A percentile compares a stretch with the other conserved stretches of the same genome.
These are phyloP conservation scores for Ophiocordyceps polyrhachis-furcata DNA, from an alignment of 2,329 filamentous ascomycete genomes.

Conservation along the genomic window DNA sequence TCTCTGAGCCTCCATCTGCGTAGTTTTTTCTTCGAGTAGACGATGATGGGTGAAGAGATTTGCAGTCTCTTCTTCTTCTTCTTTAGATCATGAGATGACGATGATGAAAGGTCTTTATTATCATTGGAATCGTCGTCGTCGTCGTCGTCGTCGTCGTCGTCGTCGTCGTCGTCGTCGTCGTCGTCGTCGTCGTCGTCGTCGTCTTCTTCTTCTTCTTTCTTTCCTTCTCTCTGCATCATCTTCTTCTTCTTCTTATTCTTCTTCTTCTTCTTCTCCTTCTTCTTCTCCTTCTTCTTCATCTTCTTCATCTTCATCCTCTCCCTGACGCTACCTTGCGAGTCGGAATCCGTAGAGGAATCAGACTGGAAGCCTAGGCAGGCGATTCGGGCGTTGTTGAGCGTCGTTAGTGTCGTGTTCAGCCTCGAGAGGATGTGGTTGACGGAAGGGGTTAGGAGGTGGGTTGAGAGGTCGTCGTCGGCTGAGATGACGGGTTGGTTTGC, in stretches of 20 bases:
- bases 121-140: too few species aligned
- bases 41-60: too few species aligned
- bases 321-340: constrained; percentile 9
- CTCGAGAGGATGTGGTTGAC: constrained; percentile 51
- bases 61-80: too few species aligned
- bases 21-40: too few species aligned
- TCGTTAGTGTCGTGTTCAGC: constrained; percentile 49
- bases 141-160: too few species aligned
- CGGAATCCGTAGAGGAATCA: constrained; percentile 20
- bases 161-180: too few species aligned
- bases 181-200: too few species aligned
- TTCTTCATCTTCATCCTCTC: background rate
- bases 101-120: too few species aligned
- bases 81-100: too few species aligned
- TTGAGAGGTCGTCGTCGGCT: constrained; percentile 52
- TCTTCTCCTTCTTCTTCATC: background rate
- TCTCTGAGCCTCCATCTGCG: too few species aligned
- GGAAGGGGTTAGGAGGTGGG: constrained; percentile 44
- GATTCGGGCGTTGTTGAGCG: constrained; percentile 48
- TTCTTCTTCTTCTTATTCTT: too few species aligned
- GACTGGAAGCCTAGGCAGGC: constrained; percentile 22
- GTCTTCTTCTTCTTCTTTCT: background rate
- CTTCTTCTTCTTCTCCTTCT: background rate
- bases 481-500: constrained; percentile 35
- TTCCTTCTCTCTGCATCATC: background rate